phyloP scores from a whole-genome alignment of 352 stramenopile species.

The Phytophthora niederhauseri region DNA sequence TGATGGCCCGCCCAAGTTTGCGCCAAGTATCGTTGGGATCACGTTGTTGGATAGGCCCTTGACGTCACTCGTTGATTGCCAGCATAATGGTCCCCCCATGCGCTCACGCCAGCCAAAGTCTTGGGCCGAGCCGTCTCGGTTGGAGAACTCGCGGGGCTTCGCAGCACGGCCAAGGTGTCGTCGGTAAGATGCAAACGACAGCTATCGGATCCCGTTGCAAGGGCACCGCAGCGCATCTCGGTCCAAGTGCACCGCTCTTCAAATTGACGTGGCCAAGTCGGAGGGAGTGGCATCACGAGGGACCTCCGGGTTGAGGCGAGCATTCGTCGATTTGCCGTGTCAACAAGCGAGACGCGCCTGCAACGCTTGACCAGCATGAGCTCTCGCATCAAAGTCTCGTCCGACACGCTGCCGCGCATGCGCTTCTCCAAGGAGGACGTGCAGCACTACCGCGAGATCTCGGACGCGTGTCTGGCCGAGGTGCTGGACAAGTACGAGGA shows the following conservation, averaged over 20 bases:
- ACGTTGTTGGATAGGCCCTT: no score
- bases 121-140: no score
- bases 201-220: not conserved
- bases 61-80: no score
- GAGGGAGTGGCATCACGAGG: conserved; percentile 2
- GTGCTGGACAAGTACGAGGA: conserved; percentile 47
- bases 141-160: no score
- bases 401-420: conserved; percentile 37
- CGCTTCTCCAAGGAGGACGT: conserved; percentile 39
- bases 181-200: not conserved
- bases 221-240: no score
- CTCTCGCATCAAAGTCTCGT: conserved; percentile 26
- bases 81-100: no score
- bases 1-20: no score
- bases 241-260: not conserved
- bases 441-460: conserved; percentile 35
- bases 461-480: conserved; percentile 33
- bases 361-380: conserved; percentile 19
- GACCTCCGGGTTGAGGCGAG: conserved; percentile 4
- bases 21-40: no score
- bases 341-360: not conserved
- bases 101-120: no score
- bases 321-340: conserved; percentile 23
- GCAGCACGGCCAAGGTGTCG: not conserved
- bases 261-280: not conserved